Conservation (phyloP, 805 yeast genomes). For the Osmozyma mogii region DNA sequence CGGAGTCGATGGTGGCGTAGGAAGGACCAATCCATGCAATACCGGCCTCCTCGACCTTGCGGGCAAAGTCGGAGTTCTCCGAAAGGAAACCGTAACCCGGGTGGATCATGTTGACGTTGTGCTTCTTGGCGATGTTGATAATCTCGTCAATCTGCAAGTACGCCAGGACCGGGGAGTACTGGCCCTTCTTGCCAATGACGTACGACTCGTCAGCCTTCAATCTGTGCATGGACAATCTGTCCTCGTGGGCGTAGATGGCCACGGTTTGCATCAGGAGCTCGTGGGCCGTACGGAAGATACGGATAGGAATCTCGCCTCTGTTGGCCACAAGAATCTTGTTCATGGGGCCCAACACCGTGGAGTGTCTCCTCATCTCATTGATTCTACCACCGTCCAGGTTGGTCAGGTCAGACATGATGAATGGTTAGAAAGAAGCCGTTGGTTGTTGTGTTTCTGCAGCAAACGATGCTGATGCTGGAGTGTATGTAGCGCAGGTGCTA, state of each 20-base stretch:
- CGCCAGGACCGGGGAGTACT: slow-evolving; percentile 92
- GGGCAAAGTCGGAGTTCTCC: slow-evolving; percentile 90
- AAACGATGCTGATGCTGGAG: no score
- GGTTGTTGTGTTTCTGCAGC: no score
- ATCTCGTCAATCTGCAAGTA: slow-evolving; percentile 94
- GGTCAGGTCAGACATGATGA: no score
- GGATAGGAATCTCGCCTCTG: slow-evolving; percentile 78
- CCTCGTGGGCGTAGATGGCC: slow-evolving; percentile 95
- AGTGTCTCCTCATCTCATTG: slow-evolving; percentile 34
- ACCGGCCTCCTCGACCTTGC: slow-evolving; percentile 83
- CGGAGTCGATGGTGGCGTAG: slow-evolving; percentile 78
- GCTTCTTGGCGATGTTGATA: slow-evolving; percentile 60
- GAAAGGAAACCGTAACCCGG: slow-evolving; percentile 59
- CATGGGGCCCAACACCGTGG: slow-evolving; percentile 38
- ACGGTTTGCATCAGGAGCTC: slow-evolving; percentile 96
- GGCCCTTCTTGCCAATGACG: slow-evolving; percentile 82
- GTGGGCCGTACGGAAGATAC: slow-evolving; percentile 95
- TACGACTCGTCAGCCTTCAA: slow-evolving; percentile 92
- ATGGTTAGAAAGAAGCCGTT: no score
- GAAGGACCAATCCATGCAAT: slow-evolving; percentile 96
- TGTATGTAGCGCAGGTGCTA: no score
- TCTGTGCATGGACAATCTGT: slow-evolving; percentile 88
- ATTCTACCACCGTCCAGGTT: slow-evolving; percentile 15
- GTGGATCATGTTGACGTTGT: slow-evolving; percentile 32
- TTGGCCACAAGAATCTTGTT: slow-evolving; percentile 71